phyloP scores from a whole-genome alignment of 148 eudicot species.

The Chenopodium suecicum region DNA sequence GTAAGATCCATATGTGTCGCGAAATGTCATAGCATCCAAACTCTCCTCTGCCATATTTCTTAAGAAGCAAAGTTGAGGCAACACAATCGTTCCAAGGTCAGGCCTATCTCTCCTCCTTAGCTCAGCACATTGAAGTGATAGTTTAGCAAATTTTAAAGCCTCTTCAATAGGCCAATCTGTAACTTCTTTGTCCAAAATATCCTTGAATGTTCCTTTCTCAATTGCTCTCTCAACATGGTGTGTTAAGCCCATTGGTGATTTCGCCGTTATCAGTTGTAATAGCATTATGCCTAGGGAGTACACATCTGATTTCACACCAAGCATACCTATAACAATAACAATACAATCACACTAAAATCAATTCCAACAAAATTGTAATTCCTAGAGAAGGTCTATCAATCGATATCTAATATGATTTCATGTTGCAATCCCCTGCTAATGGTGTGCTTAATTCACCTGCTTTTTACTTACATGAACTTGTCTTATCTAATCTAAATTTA shows the following conservation, averaged over 20 bases:
- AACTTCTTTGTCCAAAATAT: conserved; percentile 60
- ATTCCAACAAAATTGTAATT: neutral
- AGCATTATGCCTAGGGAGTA: conserved; percentile 82
- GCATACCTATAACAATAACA: conserved; percentile 55
- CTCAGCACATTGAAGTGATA: conserved; percentile 72
- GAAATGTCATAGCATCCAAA: conserved; percentile 27
- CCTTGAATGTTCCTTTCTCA: conserved; percentile 53
- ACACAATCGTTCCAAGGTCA: conserved; percentile 61
- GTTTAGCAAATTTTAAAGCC: conserved; percentile 55
- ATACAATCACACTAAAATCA: neutral
- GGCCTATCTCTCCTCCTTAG: conserved; percentile 83
- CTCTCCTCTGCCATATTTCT: conserved; percentile 56
- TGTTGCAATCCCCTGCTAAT: no score
- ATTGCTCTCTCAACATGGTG: conserved; percentile 65
- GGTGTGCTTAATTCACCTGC: no score
- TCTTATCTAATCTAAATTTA: no score
- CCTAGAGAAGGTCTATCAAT: neutral
- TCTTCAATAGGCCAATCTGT: conserved; percentile 81
- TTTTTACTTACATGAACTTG: no score
- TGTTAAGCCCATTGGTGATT: conserved; percentile 83
- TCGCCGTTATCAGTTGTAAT: conserved; percentile 70
- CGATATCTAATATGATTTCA: no score
- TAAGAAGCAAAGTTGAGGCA: conserved; percentile 62
- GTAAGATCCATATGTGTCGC: conserved; percentile 18
- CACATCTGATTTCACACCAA: conserved; percentile 82